Conservation (phyloP, 495 filamentous ascomycete genomes). For the Chaetomium tenue region DNA sequence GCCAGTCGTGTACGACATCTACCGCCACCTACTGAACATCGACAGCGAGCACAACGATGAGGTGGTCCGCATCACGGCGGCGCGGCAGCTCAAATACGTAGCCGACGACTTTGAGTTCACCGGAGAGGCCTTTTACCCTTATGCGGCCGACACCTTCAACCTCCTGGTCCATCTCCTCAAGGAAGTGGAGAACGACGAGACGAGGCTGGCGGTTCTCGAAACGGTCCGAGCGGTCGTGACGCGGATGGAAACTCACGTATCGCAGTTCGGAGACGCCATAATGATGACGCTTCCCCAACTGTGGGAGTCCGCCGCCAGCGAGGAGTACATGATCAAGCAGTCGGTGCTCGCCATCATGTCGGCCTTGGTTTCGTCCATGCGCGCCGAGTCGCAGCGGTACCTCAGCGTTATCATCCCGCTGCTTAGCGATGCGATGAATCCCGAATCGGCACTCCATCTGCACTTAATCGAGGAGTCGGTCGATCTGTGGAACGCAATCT, state of each 20-base stretch:
- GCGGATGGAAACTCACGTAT: slow-evolving; percentile 71
- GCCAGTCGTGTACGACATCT: slow-evolving; percentile 81
- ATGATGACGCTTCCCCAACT: slow-evolving; percentile 75
- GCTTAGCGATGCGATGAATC: slow-evolving; percentile 72
- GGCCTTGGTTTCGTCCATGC: slow-evolving; percentile 75
- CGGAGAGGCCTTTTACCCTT: slow-evolving; percentile 67
- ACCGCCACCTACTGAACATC: slow-evolving; percentile 78
- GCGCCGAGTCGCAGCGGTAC: slow-evolving; percentile 66
- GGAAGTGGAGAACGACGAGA: slow-evolving; percentile 80
- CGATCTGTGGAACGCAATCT: slow-evolving; percentile 79
- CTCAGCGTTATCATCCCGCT: slow-evolving; percentile 73
- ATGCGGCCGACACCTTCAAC: slow-evolving; percentile 64
- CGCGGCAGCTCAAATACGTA: slow-evolving; percentile 72
- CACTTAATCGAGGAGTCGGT: slow-evolving; percentile 91
- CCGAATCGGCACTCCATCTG: slow-evolving; percentile 71
- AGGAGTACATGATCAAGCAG: slow-evolving; percentile 85
- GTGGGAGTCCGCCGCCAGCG: slow-evolving; percentile 77
- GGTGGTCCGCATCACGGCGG: slow-evolving; percentile 88
- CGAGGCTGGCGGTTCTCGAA: slow-evolving; percentile 79
- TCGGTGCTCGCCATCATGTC: slow-evolving; percentile 80
- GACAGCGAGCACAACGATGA: slow-evolving; percentile 79
- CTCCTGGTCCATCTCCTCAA: slow-evolving; percentile 71
- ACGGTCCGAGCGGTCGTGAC: slow-evolving; percentile 77
- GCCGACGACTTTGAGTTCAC: slow-evolving; percentile 83
- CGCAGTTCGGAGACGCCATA: slow-evolving; percentile 74